Conservation (phyloP, 2,329 filamentous ascomycete genomes). For the Lithohypha guttulata region DNA sequence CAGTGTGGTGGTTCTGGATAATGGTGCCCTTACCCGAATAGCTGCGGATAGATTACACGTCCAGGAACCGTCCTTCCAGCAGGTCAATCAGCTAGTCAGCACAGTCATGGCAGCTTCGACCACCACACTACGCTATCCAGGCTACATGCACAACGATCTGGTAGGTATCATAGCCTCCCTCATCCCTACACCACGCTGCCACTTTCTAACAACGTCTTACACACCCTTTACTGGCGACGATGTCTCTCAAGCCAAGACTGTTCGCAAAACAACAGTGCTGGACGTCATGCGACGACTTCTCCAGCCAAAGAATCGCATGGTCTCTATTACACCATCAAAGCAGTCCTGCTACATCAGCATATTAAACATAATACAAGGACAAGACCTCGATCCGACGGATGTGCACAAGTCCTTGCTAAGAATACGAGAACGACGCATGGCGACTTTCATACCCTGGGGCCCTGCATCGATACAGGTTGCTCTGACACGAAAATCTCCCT, state of each 20-base stretch:
- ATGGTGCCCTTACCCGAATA: conserved; percentile 84
- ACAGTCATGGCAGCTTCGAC: conserved; percentile 99
- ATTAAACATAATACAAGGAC: conserved; percentile 95
- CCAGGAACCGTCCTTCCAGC: conserved; percentile 88
- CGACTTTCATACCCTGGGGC: conserved; percentile 97
- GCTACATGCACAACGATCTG: conserved; percentile 99
- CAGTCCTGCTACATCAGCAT: conserved; percentile 99
- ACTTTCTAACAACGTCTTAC: conserved; percentile 98
- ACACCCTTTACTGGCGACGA: conserved; percentile 95
- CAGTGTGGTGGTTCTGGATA: conserved; percentile 93
- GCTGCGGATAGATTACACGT: conserved; percentile 90
- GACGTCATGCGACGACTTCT: conserved; percentile 94
- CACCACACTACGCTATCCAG: conserved; percentile 89
- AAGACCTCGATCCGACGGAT: conserved; percentile 95
- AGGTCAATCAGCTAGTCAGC: conserved; percentile 92
- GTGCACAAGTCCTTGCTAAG: conserved; percentile 94
- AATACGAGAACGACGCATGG: conserved; percentile 85
- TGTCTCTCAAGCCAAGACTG: conserved; percentile 92
- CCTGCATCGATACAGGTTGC: conserved; percentile 96
- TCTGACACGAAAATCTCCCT: conserved; percentile 89
- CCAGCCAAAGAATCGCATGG: conserved; percentile 99
- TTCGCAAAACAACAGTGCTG: conserved; percentile 93
- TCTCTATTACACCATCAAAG: conserved; percentile 87
- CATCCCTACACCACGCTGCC: conserved; percentile 90
- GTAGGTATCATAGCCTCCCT: conserved; percentile 92